phyloP scores from a whole-genome alignment of 1,284 basidiomycete genomes.

The Trichosporon sp. region DNA sequence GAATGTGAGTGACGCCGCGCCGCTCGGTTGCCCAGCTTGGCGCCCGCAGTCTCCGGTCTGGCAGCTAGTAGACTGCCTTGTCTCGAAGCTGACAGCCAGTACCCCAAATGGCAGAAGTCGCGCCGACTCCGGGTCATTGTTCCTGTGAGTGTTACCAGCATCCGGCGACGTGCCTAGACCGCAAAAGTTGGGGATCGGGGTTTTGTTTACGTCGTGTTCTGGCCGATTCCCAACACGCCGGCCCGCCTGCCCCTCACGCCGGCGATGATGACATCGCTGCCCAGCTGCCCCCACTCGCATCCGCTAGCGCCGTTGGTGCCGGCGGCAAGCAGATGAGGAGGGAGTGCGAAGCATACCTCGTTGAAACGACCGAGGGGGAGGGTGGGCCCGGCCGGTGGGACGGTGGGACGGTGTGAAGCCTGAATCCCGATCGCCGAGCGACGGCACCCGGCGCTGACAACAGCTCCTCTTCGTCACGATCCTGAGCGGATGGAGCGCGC shows the following conservation, averaged over 20 bases:
- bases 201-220: not conserved
- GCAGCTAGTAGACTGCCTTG: too few relatives aligned
- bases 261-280: too few relatives aligned
- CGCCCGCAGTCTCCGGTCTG: not conserved
- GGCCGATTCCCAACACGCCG: not conserved
- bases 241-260: not conserved
- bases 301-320: not conserved
- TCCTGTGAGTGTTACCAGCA: slow-evolving; percentile 28
- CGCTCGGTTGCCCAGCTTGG: not conserved
- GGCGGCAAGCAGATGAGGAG: not conserved
- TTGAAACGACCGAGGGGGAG: too few relatives aligned
- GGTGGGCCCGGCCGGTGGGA: too few relatives aligned
- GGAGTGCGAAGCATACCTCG: not conserved
- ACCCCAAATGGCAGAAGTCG: slow-evolving; percentile 48
- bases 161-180: not conserved
- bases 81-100: slow-evolving; percentile 27
- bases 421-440: not conserved
- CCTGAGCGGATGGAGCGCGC: slow-evolving; percentile 40
- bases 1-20: slow-evolving; percentile 32
- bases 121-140: slow-evolving; percentile 42
- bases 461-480: slow-evolving; percentile 39
- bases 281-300: not conserved
- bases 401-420: not conserved
- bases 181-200: not conserved
- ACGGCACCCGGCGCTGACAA: not conserved